These are phyloP conservation scores for Friedmanniomyces simplex DNA, from an alignment of 495 filamentous ascomycete species.

Conservation along the genomic window DNA sequence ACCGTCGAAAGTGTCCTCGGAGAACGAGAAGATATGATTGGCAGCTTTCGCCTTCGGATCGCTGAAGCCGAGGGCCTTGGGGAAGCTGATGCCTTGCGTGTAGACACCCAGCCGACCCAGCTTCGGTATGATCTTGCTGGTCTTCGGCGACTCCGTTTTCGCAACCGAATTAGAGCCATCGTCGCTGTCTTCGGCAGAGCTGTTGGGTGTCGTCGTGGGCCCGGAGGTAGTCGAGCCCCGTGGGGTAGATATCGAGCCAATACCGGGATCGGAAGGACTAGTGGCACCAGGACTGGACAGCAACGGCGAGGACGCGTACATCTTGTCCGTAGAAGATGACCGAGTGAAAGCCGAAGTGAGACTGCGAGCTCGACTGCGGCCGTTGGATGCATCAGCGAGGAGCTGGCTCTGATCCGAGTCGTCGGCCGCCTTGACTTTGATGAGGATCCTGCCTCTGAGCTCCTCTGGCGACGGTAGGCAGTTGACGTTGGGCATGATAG, in stretches of 20 bases:
- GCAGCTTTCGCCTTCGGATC: conserved; percentile 64
- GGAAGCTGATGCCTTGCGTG: conserved; percentile 54
- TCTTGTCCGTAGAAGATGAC: conserved; percentile 40
- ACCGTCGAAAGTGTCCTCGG: conserved; percentile 70
- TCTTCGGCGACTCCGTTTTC: conserved; percentile 47
- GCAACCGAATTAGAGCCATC: conserved; percentile 27
- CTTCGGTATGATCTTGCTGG: conserved; percentile 74
- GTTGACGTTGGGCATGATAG: conserved; percentile 52
- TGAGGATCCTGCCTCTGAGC: conserved; percentile 67
- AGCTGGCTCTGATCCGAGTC: conserved; percentile 32
- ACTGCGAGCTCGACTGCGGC: conserved; percentile 59
- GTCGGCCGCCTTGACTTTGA: conserved; percentile 73
- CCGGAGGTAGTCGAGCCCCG: conserved; percentile 24
- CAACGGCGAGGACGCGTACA: conserved; percentile 41
- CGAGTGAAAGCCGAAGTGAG: conserved; percentile 52
- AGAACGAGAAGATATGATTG: conserved; percentile 92
- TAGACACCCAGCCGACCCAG: conserved; percentile 85
- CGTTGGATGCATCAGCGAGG: conserved; percentile 28
- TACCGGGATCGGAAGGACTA: conserved; percentile 35
- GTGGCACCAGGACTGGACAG: conserved; percentile 40
- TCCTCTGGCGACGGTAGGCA: conserved; percentile 77
- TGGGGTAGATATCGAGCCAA: conserved; percentile 7
- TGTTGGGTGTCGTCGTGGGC: conserved; percentile 43
- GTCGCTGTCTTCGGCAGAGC: conserved; percentile 57
- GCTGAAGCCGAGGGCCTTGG: conserved; percentile 65